Base-by-base conservation (phyloP, 164 flowering plant genomes). In the Liriodendron chinense region DNA sequence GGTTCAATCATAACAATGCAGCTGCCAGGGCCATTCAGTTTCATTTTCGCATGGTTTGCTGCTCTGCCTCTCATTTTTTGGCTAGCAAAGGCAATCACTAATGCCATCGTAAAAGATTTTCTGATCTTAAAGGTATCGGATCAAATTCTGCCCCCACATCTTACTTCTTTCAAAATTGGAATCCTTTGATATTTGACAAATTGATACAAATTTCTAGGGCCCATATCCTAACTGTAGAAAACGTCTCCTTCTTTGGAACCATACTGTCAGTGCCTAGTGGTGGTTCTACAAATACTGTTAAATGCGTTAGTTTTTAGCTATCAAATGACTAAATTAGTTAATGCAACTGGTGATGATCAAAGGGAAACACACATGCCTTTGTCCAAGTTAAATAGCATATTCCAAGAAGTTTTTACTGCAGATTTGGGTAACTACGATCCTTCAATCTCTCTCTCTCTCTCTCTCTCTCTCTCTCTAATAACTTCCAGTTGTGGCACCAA, bases 31-130 rank as follows among this genome's bases (percentile, higher is more conserved):
- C 97, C 99, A 75, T 96, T 87, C 88, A 94, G 99, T 81, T 96
- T 96, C 89, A 87, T 96, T 68, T 92, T 96, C 88, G 94, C 99
- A 8, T 96, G 99, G 99, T 96, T 94, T 85, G 99, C 98, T 72
- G 99, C 98, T 62, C 75, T 96, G 74, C 99, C 99, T 8, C 23
- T 88, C 75, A 89, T 96, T 76, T 82, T 92, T 66, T 94, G 77
- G 78, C 61, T 89, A 62, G 82, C 99, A 65, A 85, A 69, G 20
- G 4, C 92, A 22, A 62, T 96, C 47, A 94, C 99, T 57, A 87
- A 87, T 24, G 74, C 71, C 28, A 87, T 96, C 23, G 88, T 96
- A 65, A 92, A 87, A 77, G 98, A 94, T 75, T 89, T 84, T 68
- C 70, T 92, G 82, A 94, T 96, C 82, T 73, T 96, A 69, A 92